Conservation (phyloP, 1,284 basidiomycete genomes). For the Naganishia cerealis region DNA sequence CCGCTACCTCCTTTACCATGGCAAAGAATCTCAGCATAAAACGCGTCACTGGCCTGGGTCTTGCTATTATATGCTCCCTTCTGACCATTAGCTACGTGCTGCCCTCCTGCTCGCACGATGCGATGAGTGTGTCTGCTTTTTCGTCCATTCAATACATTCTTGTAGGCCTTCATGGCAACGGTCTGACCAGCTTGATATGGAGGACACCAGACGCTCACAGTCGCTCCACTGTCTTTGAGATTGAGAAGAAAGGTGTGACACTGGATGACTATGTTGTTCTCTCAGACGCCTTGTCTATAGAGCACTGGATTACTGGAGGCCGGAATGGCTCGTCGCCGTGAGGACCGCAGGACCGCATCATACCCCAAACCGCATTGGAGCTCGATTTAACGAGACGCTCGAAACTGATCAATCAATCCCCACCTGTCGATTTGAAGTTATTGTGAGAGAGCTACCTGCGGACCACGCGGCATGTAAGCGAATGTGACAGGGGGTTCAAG, state of each 20-base stretch:
- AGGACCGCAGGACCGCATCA: not conserved
- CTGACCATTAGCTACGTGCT: not conserved
- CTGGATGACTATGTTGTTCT: constrained; percentile 27
- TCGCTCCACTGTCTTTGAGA: constrained; percentile 26
- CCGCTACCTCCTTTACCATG: not conserved
- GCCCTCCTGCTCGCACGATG: not conserved
- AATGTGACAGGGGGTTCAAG: constrained; percentile 2
- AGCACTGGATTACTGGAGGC: constrained; percentile 19
- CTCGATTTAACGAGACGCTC: not conserved
- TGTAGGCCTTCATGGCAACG: constrained; percentile 29
- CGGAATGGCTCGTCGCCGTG: constrained; percentile 4
- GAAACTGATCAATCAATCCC: not conserved
- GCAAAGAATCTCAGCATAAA: not conserved
- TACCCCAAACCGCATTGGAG: not conserved
- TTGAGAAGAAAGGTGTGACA: constrained; percentile 18
- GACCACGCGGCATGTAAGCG: constrained; percentile 1
- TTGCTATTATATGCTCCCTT: not conserved
- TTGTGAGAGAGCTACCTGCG: constrained; percentile 17
- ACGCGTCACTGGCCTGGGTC: not conserved
- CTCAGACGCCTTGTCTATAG: constrained; percentile 4
- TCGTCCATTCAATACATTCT: not conserved
- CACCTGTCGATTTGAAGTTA: not conserved
- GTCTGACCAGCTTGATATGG: constrained; percentile 22
- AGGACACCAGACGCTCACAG: constrained; percentile 18
- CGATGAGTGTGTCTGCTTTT: too few relatives aligned